Evolutionary conservation across 768 basidiomycete species (phyloP), one percentile per base, ranked within the genome.

Genomic region (Tricholoma bakamatsutake): DNA sequence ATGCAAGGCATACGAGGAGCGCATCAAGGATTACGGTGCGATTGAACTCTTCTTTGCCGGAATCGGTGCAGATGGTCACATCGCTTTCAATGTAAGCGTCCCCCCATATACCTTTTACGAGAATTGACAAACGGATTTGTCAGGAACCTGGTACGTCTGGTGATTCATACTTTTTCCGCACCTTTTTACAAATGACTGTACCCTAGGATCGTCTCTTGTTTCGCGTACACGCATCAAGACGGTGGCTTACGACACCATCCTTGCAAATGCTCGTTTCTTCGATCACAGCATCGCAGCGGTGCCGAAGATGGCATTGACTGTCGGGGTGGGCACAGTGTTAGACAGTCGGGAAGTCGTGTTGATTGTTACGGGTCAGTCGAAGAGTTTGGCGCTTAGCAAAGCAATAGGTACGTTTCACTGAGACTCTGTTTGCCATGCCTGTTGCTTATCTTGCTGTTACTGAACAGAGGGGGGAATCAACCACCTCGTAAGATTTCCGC

Each of bases 241-340:
- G 0, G 83, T 95, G 52, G 90, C 93, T 17, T 90, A 92, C 64
- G 92, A 92, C 67, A 95, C 93, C 39, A 93, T 94, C 72, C 85
- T 93, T 56, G 92, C 90, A 60, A 95, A 94, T 66, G 90, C 92
- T n/a, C 88, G 93, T 47, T 95, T 94, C 77, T 95, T 94, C 77
- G 80, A 83, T 59, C 85, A 90, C 63, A 85, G 93, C 65, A 75
- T 93, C 59, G 77, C 81, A 33, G 80, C 82, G 52, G 88, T 91
- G 11, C 89, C 89, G 10, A 80, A 84, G 49, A 93, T 93, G 90
- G 92, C 93, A 0, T 77, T 95, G 58, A 94, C 92, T 2, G 90
- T 95, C 47, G 93, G 93, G 54, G 91, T 94, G 27, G 85, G 81
- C 15, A 95, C 93, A 33, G 88, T 95, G 9, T 78, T 95, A 43